phyloP scores from a whole-genome alignment of 768 basidiomycete species.

The Mycena albidolilacea region DNA sequence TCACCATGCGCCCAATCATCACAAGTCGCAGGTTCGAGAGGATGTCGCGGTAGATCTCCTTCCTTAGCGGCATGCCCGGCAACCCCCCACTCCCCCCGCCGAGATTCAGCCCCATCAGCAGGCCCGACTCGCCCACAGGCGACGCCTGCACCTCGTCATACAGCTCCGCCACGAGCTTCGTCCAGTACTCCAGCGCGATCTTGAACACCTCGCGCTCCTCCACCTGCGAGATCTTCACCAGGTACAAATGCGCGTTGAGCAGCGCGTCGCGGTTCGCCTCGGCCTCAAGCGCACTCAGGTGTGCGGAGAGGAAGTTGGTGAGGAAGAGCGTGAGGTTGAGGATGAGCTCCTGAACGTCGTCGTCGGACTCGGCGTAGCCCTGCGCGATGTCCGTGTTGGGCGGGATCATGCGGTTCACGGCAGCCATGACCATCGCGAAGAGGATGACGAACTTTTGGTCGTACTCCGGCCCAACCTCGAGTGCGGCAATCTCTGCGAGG shows the following conservation, averaged over 20 bases:
- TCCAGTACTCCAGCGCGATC: slow-evolving; percentile 98
- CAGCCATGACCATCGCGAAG: slow-evolving; percentile 98
- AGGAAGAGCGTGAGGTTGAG: slow-evolving; percentile 98
- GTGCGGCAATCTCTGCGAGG: slow-evolving; percentile 94
- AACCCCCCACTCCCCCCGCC: slow-evolving; percentile 76
- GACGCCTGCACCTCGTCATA: slow-evolving; percentile 97
- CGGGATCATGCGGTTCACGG: slow-evolving; percentile 96
- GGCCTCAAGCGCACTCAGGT: slow-evolving; percentile 95
- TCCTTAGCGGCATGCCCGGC: slow-evolving; percentile 86
- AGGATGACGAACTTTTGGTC: slow-evolving; percentile 98
- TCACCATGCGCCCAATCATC: slow-evolving; percentile 99
- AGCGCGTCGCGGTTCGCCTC: slow-evolving; percentile 92
- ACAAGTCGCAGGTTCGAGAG: slow-evolving; percentile 94
- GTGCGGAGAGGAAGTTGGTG: slow-evolving; percentile 94
- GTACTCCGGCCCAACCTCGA: slow-evolving; percentile 96
- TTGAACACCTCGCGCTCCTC: slow-evolving; percentile 99
- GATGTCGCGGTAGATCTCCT: slow-evolving; percentile 97
- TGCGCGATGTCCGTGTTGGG: slow-evolving; percentile 95
- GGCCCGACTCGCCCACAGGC: slow-evolving; percentile 87
- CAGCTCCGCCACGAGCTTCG: slow-evolving; percentile 94
- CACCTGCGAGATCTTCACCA: slow-evolving; percentile 98
- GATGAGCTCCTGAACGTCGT: slow-evolving; percentile 96
- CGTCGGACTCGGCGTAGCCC: slow-evolving; percentile 90
- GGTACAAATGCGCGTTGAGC: slow-evolving; percentile 96
- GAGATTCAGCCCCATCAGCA: slow-evolving; percentile 91